Percentiles rank a stretch among this genome's conserved stretches.
Evolutionary conservation across 2,329 filamentous ascomycete species (phyloP).

Genomic region (Podosphaera xanthii): DNA sequence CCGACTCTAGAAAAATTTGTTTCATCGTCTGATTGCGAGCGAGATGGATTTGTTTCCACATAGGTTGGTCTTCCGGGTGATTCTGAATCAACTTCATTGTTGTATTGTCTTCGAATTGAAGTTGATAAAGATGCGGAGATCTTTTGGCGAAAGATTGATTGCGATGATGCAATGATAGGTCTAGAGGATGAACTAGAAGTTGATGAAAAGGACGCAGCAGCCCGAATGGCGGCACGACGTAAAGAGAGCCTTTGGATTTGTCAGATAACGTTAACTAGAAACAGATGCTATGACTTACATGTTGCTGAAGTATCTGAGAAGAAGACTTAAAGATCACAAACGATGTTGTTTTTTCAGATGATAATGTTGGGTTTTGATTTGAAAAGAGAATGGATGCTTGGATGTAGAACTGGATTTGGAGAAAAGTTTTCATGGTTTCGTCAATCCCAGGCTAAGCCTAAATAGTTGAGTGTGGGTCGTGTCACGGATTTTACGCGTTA

Average conservation of each 20-base stretch:
- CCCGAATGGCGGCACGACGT: constrained; percentile 31
- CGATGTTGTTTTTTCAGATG: too few species aligned
- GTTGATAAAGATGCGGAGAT: constrained; percentile 13
- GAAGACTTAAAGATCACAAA: too few species aligned
- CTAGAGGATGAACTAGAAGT: constrained; percentile 20
- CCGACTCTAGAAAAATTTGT: background rate
- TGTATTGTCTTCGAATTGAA: constrained; percentile 24
- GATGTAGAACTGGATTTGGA: too few species aligned
- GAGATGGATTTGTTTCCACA: too few species aligned
- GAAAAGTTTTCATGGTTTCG: too few species aligned
- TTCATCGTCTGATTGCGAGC: background rate
- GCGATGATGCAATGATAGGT: constrained; percentile 19
- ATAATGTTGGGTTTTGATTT: constrained; percentile 1
- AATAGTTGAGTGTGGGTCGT: too few species aligned
- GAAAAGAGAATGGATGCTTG: background rate
- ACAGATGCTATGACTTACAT: too few species aligned
- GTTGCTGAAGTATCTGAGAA: too few species aligned
- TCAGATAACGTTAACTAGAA: too few species aligned
- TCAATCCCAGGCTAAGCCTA: too few species aligned
- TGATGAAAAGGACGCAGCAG: constrained; percentile 26
- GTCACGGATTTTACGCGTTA: too few species aligned
- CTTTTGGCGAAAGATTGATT: constrained; percentile 16
- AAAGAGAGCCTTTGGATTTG: constrained; percentile 18
- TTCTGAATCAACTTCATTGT: constrained; percentile 18
- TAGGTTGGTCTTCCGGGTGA: too few species aligned